Base-by-base conservation (phyloP, 2,329 filamentous ascomycete species). In the Arachnopeziza araneosa region DNA sequence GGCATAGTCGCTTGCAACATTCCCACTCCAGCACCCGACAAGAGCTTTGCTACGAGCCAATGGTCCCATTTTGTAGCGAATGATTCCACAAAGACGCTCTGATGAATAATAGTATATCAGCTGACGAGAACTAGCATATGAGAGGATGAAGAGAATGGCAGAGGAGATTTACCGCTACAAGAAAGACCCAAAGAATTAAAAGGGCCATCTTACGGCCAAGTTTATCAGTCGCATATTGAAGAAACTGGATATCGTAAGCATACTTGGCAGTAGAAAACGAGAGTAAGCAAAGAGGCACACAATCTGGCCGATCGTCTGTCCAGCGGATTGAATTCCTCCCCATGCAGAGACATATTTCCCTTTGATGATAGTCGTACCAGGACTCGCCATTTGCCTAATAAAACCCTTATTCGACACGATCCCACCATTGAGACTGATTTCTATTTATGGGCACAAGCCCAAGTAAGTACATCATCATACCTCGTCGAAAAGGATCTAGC, bases 161-260 rank as follows among this genome's bases (percentile, higher is more conserved):
- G 26, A n/a, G 50, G 51, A 5, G 21, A 58, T 60, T 59, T n/a
- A 66, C 64, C 44, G 54, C 61, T 30, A 67, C 66, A 4, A 75
- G 68, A 49, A 74, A 64, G 8, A 67, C 61, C 72, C 71, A 74
- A 56, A 70, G 67, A 14, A 64, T 66, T 19, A 70, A 69, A 67
- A 75, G 71, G 24, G 72, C 66, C 0, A 63, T 60, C 59, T 75
- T 74, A n/a, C 72, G 67, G 19, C 73, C 73, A 50, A 69, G 69
- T n/a, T 60, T 60, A 30, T 65, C 66, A 0, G 72, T 72, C 1
- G 60, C 64, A 50, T 56, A 66, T 52, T 66, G 64, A 14, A 66
- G 62, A n/a, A 64, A 57, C 64, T 66, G 22, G 1, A 30, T 4
- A 22, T 23, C 14, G 54, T 63, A 24, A 64, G 52, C 32, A 54